These are phyloP conservation scores for Capronia coronata DNA, from an alignment of 2,329 filamentous ascomycete genomes.

Conservation along the genomic window DNA sequence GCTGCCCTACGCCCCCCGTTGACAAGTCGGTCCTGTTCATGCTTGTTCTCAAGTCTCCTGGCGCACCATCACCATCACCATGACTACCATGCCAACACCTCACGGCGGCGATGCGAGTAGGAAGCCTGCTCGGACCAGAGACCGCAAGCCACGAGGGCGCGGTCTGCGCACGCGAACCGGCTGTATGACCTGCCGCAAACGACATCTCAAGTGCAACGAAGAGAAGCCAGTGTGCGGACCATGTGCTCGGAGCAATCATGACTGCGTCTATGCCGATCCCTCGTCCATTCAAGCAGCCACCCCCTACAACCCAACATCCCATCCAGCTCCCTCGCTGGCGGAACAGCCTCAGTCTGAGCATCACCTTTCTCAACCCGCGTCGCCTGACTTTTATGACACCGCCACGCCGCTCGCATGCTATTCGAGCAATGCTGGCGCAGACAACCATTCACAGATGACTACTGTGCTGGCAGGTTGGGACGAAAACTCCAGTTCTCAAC, in stretches of 20 bases:
- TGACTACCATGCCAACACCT: neutral
- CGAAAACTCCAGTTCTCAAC: neutral
- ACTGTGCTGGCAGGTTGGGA: neutral
- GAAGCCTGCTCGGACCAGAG: neutral
- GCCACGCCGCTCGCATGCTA: neutral
- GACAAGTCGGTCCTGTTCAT: neutral
- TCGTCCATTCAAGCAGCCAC: neutral
- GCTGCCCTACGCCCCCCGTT: neutral
- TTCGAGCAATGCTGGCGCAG: neutral
- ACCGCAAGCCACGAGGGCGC: constrained; percentile 3
- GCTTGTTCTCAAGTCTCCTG: neutral
- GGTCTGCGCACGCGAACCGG: constrained; percentile 74
- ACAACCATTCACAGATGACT: neutral
- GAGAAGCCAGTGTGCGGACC: constrained; percentile 73
- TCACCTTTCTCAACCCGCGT: neutral
- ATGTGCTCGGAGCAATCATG: constrained; percentile 1
- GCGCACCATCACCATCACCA: neutral
- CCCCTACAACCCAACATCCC: neutral
- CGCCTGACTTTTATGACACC: neutral
- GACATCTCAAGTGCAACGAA: constrained; percentile 98
- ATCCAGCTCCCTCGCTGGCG: neutral
- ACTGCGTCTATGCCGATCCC: neutral
- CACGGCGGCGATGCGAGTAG: neutral
- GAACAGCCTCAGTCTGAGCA: neutral
- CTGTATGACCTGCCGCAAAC: constrained; percentile 79